A percentile compares a stretch with the other conserved stretches of the same genome.
Conservation (phyloP, 306 rosid species). For the Prunus mume region DNA sequence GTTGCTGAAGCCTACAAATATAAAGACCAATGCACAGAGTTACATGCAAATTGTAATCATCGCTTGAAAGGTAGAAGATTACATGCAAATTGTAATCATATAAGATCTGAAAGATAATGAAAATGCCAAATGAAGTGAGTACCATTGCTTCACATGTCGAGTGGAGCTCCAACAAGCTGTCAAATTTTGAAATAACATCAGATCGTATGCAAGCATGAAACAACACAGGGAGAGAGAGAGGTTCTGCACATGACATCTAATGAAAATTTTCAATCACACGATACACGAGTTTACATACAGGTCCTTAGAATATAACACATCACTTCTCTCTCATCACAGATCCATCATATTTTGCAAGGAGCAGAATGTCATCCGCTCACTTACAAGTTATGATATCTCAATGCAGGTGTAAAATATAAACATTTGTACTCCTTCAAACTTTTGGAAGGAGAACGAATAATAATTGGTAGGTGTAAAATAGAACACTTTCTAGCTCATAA, state of each 20-base stretch:
- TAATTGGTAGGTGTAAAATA: not conserved
- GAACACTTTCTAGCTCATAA: not conserved
- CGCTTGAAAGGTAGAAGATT: not conserved
- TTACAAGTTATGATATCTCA: not conserved
- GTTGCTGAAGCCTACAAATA: constrained; percentile 68
- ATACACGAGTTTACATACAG: not conserved
- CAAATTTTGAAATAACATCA: constrained; percentile 36
- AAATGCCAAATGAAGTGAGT: constrained; percentile 20
- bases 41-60: not conserved
- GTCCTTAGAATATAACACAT: not conserved
- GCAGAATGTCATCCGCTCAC: not conserved
- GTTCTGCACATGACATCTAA: not conserved
- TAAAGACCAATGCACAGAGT: constrained; percentile 18
- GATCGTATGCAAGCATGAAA: constrained; percentile 1
- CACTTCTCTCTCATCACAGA: not conserved
- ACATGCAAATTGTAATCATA: not conserved
- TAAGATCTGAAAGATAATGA: constrained; percentile 6
- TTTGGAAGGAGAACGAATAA: not conserved
- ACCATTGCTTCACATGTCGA: constrained; percentile 77
- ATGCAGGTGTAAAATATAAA: not conserved
- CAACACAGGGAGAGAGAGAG: not conserved
- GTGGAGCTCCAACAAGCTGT: constrained; percentile 89
- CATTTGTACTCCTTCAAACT: not conserved
- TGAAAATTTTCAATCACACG: not conserved
- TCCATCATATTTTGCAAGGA: not conserved